These are phyloP conservation scores for Mycocentrospora acerina DNA, from an alignment of 2,329 filamentous ascomycete genomes.

Conservation along the genomic window DNA sequence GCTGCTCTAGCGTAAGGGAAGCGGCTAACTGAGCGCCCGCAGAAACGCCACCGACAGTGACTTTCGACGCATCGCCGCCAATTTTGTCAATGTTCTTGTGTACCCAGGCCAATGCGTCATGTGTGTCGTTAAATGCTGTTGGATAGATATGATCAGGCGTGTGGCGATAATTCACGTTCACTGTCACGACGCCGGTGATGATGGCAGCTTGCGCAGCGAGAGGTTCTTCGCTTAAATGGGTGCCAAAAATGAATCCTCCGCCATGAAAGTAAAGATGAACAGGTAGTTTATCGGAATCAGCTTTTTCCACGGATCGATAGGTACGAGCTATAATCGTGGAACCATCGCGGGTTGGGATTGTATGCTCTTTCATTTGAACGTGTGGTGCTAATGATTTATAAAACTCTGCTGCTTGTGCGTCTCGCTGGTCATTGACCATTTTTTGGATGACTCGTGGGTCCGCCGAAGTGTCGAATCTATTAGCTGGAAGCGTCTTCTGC, in stretches of 20 bases:
- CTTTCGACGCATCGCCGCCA: slow-evolving; percentile 45
- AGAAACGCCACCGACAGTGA: slow-evolving; percentile 54
- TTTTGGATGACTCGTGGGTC: slow-evolving; percentile 17
- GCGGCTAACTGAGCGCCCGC: slow-evolving; percentile 55
- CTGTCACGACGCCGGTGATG: slow-evolving; percentile 46
- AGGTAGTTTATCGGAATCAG: slow-evolving; percentile 45
- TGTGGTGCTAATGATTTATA: slow-evolving; percentile 25
- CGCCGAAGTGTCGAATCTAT: slow-evolving; percentile 22
- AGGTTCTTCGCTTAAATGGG: slow-evolving; percentile 55
- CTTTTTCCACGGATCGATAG: slow-evolving; percentile 46
- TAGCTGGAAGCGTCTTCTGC: slow-evolving; percentile 28
- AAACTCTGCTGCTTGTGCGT: slow-evolving; percentile 17
- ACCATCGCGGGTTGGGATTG: slow-evolving; percentile 50
- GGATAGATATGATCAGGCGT: slow-evolving; percentile 58
- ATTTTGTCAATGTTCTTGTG: slow-evolving; percentile 47
- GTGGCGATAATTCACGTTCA: slow-evolving; percentile 62
- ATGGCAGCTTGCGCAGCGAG: slow-evolving; percentile 53
- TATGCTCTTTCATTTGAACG: slow-evolving; percentile 20
- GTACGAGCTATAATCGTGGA: slow-evolving; percentile 48
- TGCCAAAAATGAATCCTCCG: slow-evolving; percentile 60
- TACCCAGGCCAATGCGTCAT: slow-evolving; percentile 59
- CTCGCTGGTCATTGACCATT: slow-evolving; percentile 28
- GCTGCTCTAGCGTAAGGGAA: slow-evolving; percentile 48
- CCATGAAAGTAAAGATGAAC: slow-evolving; percentile 55
- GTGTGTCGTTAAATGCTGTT: slow-evolving; percentile 54